These are phyloP conservation scores for Talaromyces marneffei DNA, from an alignment of 2,329 filamentous ascomycete species.

Conservation along the genomic window DNA sequence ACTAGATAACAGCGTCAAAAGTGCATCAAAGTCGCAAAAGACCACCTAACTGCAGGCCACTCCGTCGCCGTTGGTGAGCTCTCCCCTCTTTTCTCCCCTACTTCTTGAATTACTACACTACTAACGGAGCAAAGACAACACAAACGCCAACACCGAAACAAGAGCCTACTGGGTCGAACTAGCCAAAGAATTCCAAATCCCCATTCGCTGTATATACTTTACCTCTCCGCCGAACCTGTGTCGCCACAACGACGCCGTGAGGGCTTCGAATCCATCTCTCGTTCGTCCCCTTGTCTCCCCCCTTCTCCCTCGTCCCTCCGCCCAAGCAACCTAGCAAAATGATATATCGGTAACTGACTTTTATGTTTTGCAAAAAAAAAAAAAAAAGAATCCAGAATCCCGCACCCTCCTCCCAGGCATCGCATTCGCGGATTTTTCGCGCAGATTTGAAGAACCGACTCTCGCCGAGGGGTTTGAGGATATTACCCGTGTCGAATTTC, in stretches of 20 bases:
- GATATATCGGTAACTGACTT: not conserved
- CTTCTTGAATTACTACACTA: not conserved
- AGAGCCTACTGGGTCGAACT: slow-evolving; percentile 73
- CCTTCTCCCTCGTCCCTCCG: too few species aligned
- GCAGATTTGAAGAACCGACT: slow-evolving; percentile 67
- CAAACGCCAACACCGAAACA: slow-evolving; percentile 77
- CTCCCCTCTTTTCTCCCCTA: too few species aligned
- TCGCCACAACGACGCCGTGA: slow-evolving; percentile 82
- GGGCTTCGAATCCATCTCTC: slow-evolving; percentile 54
- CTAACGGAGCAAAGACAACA: slow-evolving; percentile 68
- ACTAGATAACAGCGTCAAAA: slow-evolving; percentile 47
- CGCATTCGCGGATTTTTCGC: slow-evolving; percentile 71
- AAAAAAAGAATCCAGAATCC: slow-evolving; percentile 66
- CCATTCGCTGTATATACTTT: slow-evolving; percentile 82
- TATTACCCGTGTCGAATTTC: slow-evolving; percentile 67
- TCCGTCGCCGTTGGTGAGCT: slow-evolving; percentile 69
- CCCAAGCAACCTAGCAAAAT: too few species aligned
- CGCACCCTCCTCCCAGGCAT: slow-evolving; percentile 67
- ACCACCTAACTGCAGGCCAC: slow-evolving; percentile 57
- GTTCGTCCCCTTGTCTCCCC: slow-evolving; percentile 23
- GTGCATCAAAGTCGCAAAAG: slow-evolving; percentile 65
- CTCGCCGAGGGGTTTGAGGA: slow-evolving; percentile 77
- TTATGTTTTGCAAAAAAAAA: too few species aligned
- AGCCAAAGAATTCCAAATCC: slow-evolving; percentile 62
- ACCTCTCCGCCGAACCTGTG: slow-evolving; percentile 62